Percentiles rank a stretch among this genome's conserved stretches.
Evolutionary conservation across 1,139 yeast genomes (phyloP).

Genomic region (Saccharomyces hybrid): DNA sequence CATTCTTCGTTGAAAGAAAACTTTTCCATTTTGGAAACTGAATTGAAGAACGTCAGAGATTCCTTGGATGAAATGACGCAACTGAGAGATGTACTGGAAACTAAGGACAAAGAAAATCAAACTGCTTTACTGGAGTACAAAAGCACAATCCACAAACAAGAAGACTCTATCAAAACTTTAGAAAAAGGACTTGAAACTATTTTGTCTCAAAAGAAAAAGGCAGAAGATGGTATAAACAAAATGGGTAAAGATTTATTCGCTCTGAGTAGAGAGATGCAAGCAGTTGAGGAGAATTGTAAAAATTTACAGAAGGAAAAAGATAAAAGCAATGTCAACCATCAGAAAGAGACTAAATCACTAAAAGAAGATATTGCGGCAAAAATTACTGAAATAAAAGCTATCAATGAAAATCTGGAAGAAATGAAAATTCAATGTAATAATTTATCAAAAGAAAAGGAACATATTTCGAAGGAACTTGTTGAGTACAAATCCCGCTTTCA

Average conservation of each 20-base stretch:
- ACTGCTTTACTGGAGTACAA: conserved; percentile 8
- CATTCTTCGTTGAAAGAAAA: conserved; percentile 6
- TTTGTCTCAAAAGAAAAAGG: conserved; percentile 46
- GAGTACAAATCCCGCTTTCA: conserved; percentile 26
- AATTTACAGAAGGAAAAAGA: conserved; percentile 38
- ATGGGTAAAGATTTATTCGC: conserved; percentile 79
- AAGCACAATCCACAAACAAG: conserved; percentile 6
- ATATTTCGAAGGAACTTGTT: conserved; percentile 17
- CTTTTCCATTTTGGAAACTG: conserved; percentile 6
- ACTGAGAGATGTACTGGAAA: conserved; percentile 10
- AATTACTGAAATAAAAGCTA: conserved; percentile 15
- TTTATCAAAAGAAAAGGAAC: conserved; percentile 10
- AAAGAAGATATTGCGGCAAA: conserved; percentile 12
- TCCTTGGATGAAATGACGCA: conserved; percentile 10
- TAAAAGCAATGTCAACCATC: conserved; percentile 22
- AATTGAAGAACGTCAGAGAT: conserved; percentile 8
- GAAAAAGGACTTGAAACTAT: conserved; percentile 17
- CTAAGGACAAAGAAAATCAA: conserved; percentile 3
- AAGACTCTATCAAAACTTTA: conserved; percentile 10
- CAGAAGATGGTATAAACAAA: conserved; percentile 84
- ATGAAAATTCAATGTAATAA: not conserved
- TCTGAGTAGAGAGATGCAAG: conserved; percentile 53
- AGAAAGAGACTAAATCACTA: conserved; percentile 25
- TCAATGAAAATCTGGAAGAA: conserved; percentile 11
- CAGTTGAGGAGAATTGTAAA: conserved; percentile 41